Evolutionary conservation across 495 filamentous ascomycete species (phyloP).

Genomic region (Pyrenula aspistea): DNA sequence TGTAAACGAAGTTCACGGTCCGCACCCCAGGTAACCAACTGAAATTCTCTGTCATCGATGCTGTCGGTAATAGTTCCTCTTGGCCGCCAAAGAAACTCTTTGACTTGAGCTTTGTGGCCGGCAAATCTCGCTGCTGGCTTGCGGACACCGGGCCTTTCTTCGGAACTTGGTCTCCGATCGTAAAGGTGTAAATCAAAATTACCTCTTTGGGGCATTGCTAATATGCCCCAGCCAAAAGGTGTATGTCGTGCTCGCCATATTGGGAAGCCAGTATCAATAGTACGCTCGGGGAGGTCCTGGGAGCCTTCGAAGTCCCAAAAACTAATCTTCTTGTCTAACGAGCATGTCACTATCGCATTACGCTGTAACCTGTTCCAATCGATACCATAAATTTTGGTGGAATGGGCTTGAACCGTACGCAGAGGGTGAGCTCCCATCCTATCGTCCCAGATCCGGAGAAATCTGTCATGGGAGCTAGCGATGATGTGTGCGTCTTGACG

Average conservation of each 20-base stretch:
- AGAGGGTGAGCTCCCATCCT: slow-evolving; percentile 69
- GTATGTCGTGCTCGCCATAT: slow-evolving; percentile 92
- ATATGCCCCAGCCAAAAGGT: slow-evolving; percentile 74
- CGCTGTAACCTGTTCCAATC: slow-evolving; percentile 79
- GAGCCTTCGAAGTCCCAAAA: slow-evolving; percentile 75
- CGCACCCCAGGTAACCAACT: slow-evolving; percentile 85
- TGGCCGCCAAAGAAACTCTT: slow-evolving; percentile 86
- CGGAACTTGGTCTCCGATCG: slow-evolving; percentile 44
- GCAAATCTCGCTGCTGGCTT: slow-evolving; percentile 59
- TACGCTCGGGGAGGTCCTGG: slow-evolving; percentile 52
- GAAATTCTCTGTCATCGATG: slow-evolving; percentile 84
- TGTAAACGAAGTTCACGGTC: slow-evolving; percentile 77
- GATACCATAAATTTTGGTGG: slow-evolving; percentile 92
- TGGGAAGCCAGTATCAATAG: slow-evolving; percentile 72
- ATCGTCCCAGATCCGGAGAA: slow-evolving; percentile 83
- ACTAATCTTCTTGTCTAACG: slow-evolving; percentile 83
- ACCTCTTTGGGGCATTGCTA: slow-evolving; percentile 86
- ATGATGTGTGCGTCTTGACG: slow-evolving; percentile 73
- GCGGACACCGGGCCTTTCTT: slow-evolving; percentile 32
- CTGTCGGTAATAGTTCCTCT: slow-evolving; percentile 59
- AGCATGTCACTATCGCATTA: slow-evolving; percentile 70
- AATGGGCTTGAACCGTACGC: slow-evolving; percentile 74
- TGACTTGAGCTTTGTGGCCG: slow-evolving; percentile 76
- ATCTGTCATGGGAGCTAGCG: slow-evolving; percentile 81
- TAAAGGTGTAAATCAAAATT: slow-evolving; percentile 80